phyloP scores from a whole-genome alignment of 441 rosid genomes.

The Adansonia gregorii region DNA sequence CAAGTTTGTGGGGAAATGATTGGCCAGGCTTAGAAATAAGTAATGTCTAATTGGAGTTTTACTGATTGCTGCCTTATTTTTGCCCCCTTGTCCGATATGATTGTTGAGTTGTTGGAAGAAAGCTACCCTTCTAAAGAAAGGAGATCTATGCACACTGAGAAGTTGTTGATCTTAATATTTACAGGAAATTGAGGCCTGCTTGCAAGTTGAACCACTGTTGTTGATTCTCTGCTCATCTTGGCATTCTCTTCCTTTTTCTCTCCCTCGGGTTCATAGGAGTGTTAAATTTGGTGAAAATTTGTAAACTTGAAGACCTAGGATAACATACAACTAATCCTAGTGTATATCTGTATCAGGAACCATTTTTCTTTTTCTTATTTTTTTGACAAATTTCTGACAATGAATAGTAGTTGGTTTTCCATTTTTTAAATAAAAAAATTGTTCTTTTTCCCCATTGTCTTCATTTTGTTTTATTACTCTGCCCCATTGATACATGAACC shows the following conservation, averaged over 20 bases:
- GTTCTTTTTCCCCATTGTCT: background rate
- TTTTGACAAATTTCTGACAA: background rate
- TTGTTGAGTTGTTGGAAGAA: background rate
- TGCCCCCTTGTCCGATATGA: background rate
- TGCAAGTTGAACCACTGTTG: background rate
- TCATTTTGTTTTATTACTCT: background rate
- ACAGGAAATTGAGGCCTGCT: background rate
- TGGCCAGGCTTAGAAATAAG: background rate
- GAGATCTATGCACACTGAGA: background rate
- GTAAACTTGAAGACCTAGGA: background rate
- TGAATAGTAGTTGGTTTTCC: background rate
- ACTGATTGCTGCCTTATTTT: background rate
- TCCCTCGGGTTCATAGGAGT: background rate
- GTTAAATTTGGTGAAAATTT: background rate
- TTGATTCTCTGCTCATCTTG: background rate
- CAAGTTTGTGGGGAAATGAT: conserved; percentile 69
- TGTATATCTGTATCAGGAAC: background rate
- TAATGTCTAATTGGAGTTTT: background rate
- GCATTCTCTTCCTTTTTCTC: background rate
- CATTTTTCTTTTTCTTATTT: background rate
- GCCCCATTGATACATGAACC: background rate
- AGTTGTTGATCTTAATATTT: background rate
- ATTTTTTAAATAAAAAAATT: background rate
- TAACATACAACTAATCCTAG: background rate
- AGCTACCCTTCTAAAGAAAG: background rate